Evolutionary conservation across 805 yeast genomes (phyloP).

Genomic region (Saccharomyces kudriavzevii): DNA sequence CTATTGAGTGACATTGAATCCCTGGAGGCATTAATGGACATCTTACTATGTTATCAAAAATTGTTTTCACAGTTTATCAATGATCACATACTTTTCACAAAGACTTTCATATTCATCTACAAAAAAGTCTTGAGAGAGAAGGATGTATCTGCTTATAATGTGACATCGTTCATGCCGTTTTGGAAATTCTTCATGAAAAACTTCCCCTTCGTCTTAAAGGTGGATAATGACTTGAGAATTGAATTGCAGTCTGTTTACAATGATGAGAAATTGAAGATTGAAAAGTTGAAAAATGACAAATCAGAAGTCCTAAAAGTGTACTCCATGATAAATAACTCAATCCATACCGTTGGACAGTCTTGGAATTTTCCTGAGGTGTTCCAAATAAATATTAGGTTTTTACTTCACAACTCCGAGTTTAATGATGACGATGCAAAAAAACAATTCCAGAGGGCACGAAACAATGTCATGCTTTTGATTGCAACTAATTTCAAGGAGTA

Average conservation of each 20-base stretch:
- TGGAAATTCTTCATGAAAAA: slow-evolving; percentile 29
- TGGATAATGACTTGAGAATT: slow-evolving; percentile 23
- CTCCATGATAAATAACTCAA: slow-evolving; percentile 8
- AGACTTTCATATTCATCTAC: slow-evolving; percentile 26
- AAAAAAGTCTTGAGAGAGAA: slow-evolving; percentile 16
- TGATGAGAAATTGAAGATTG: slow-evolving; percentile 22
- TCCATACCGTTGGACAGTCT: background rate
- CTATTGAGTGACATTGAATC: slow-evolving; percentile 23
- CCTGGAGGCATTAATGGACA: slow-evolving; percentile 24
- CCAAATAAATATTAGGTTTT: slow-evolving; percentile 22
- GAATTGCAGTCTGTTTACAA: slow-evolving; percentile 24
- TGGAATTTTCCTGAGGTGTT: slow-evolving; percentile 25
- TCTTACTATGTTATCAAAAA: slow-evolving; percentile 23
- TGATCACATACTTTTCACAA: slow-evolving; percentile 30
- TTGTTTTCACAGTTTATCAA: slow-evolving; percentile 33
- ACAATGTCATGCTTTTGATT: slow-evolving; percentile 18
- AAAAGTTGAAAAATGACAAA: slow-evolving; percentile 15
- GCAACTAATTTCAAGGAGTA: slow-evolving; percentile 20
- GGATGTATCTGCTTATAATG: slow-evolving; percentile 17
- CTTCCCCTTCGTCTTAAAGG: slow-evolving; percentile 22
- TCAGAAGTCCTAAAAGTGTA: slow-evolving; percentile 10
- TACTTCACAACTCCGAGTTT: slow-evolving; percentile 6
- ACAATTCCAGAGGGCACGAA: slow-evolving; percentile 11
- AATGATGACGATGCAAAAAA: slow-evolving; percentile 1
- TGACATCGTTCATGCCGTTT: slow-evolving; percentile 24